Evolutionary conservation across 352 stramenopile species (phyloP).

Genomic region (Elongisporangium prolatum): DNA sequence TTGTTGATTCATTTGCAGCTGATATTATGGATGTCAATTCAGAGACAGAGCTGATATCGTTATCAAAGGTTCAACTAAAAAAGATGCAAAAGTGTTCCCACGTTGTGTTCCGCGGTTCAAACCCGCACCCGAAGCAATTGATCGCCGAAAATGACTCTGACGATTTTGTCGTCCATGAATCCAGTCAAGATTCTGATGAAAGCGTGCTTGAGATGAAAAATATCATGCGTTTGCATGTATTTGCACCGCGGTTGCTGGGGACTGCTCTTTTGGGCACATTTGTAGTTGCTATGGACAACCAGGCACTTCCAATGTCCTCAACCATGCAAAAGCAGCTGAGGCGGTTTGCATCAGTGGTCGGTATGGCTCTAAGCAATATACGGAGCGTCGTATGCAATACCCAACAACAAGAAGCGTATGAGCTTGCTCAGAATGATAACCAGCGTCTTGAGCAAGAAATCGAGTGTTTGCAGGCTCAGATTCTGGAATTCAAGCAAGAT

Average conservation of each 20-base stretch:
- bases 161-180: background rate
- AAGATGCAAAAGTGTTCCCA: too few relatives aligned
- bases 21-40: too few relatives aligned
- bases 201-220: conserved; percentile 10
- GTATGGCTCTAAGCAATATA: conserved; percentile 2
- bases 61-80: too few relatives aligned
- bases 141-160: too few relatives aligned
- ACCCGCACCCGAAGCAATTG: too few relatives aligned
- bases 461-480: too few relatives aligned
- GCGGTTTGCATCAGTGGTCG: conserved; percentile 2
- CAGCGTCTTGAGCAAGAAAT: background rate
- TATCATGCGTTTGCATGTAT: conserved; percentile 9
- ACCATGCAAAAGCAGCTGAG: conserved; percentile 8
- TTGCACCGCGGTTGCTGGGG: background rate
- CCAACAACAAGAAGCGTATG: background rate
- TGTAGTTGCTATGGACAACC: conserved; percentile 2
- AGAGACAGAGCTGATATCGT: too few relatives aligned
- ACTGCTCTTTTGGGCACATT: conserved; percentile 3
- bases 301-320: background rate
- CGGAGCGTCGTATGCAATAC: background rate
- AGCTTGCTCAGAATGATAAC: conserved; percentile 1
- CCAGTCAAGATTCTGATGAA: background rate
- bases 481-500: too few relatives aligned
- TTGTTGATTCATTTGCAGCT: too few relatives aligned
- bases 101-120: too few relatives aligned